These are phyloP conservation scores for Malus hybrid DNA, from an alignment of 331 rosid genomes.

Conservation along the genomic window DNA sequence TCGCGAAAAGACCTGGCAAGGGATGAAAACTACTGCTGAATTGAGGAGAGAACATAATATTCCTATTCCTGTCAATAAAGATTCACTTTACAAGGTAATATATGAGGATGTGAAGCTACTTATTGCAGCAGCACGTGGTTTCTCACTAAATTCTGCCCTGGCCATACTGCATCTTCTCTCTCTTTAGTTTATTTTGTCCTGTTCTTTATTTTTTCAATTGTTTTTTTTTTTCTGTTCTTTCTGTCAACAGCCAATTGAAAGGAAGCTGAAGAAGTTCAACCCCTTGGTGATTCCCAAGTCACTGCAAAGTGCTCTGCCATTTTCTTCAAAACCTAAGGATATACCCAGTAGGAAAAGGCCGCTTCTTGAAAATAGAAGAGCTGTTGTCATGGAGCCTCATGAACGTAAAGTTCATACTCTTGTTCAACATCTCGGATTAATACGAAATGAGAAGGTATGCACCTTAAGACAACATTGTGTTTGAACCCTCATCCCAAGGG, in stretches of 20 bases:
- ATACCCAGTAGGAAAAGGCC: conserved; percentile 33
- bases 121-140: not conserved
- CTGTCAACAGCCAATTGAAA: conserved; percentile 61
- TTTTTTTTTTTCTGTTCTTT: not conserved
- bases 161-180: not conserved
- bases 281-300: conserved; percentile 81
- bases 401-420: conserved; percentile 58
- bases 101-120: conserved; percentile 4
- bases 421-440: conserved; percentile 58
- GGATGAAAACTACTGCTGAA: conserved; percentile 93
- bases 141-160: not conserved
- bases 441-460: conserved; percentile 52
- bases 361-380: conserved; percentile 51
- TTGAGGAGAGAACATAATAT: conserved; percentile 74
- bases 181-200: not conserved
- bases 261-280: conserved; percentile 67
- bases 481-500: not conserved
- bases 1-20: conserved; percentile 69
- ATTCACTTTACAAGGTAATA: conserved; percentile 79
- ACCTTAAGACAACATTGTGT: not conserved
- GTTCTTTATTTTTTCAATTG: not conserved
- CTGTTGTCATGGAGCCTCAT: conserved; percentile 64
- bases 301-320: conserved; percentile 59
- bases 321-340: conserved; percentile 68
- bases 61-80: conserved; percentile 72